Base-by-base conservation (phyloP, 345 rosid species). In the Toxicodendron radicans region DNA sequence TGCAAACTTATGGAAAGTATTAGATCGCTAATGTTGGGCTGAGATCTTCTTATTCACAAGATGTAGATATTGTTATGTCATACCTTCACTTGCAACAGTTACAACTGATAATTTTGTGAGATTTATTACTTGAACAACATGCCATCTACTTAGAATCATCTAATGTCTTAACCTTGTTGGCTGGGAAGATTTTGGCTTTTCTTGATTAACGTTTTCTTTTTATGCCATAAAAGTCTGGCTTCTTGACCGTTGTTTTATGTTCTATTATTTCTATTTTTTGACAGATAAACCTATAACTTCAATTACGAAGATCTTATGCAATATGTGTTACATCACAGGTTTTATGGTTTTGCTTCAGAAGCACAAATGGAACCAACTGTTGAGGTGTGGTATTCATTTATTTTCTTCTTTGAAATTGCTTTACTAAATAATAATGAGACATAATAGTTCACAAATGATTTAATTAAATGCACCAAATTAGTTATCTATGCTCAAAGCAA, bases 321-420 rank as follows among this genome's bases (percentile, higher is more conserved):
- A 8, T 41, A 41, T 76, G 58, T 77, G 51, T 38, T 14, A 33
- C 75, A 38, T 65, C 57, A 9, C 90, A 95, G 99, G 87, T 95
- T 91, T 75, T 91, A 90, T 75, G 98, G 99, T 35, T 95, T 95
- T 86, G 84, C 98, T 67, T 91, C 93, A 5, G 95, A 95, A 71
- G 95, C 92, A 71, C 97, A 95, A 68, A 85, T 90, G 96, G 95
- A 95, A 75, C 98, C 98, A 69, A 88, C 93, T 72, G 73, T 92
- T 46, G 99, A 95, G 98, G 98, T 91, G 66, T 23, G 66, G n/a
- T 49, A 27, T 56, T 48, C 27, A 30, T 71, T 75, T 33, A 13
- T 48, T 33, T 33, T 66, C 21, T 64, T 75, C 16, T 23, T 61
- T 8, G 1, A 59, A 64, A 71, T 46, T 58, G 58, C 58, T 33